Percentiles rank a stretch among this genome's conserved stretches.
phyloP scores from a whole-genome alignment of 129 eudicot species.

The Oenanthe sinensis region DNA sequence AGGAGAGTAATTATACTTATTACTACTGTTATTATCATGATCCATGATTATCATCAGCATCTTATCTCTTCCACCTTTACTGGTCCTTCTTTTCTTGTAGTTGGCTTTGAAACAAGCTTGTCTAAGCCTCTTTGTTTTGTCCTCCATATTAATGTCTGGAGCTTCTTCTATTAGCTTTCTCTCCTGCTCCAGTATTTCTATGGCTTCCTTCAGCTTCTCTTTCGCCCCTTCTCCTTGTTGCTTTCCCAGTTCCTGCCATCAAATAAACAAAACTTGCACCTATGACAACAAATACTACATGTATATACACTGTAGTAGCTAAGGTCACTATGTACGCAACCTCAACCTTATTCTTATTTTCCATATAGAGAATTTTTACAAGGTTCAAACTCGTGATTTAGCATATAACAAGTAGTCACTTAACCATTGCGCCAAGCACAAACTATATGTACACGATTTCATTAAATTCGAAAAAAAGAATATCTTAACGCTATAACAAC shows the following conservation, averaged over 20 bases:
- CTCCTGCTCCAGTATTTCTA: slow-evolving; percentile 50
- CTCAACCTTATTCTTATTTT: neutral
- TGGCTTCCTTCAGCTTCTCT: slow-evolving; percentile 43
- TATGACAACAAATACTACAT: neutral
- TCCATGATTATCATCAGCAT: neutral
- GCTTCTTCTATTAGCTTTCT: slow-evolving; percentile 57
- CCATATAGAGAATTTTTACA: too few species aligned
- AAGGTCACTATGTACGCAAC: neutral
- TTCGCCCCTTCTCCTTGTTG: slow-evolving; percentile 32
- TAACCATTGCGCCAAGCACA: neutral
- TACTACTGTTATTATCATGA: neutral
- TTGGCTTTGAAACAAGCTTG: slow-evolving; percentile 92
- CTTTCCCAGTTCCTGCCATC: slow-evolving; percentile 49
- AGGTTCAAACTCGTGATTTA: neutral
- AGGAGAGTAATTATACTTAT: neutral
- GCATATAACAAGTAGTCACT: neutral
- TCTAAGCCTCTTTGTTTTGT: slow-evolving; percentile 68
- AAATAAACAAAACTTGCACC: neutral
- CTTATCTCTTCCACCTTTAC: neutral
- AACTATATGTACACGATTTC: too few species aligned
- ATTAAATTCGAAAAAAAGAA: too few species aligned
- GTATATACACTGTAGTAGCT: too few species aligned
- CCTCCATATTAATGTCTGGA: slow-evolving; percentile 67
- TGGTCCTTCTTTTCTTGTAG: slow-evolving; percentile 62
- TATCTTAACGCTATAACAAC: neutral